These are phyloP conservation scores for Hemileccinum rubropunctum DNA, from an alignment of 768 basidiomycete species.

Conservation along the genomic window DNA sequence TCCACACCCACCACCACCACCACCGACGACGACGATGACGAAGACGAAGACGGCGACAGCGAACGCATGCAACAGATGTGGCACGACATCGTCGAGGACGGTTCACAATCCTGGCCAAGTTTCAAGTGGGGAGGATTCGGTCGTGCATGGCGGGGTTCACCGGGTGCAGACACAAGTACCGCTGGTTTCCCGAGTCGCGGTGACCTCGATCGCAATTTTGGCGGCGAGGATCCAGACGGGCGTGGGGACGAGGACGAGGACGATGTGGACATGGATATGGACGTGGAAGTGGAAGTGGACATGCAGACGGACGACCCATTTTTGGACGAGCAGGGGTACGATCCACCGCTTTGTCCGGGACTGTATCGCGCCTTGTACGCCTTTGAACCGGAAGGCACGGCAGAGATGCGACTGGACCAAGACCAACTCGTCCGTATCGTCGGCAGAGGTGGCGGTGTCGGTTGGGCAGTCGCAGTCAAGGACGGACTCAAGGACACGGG, in stretches of 20 bases:
- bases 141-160: constrained; percentile 34
- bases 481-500: constrained; percentile 34
- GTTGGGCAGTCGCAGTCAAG: constrained; percentile 73
- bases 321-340: constrained; percentile 20
- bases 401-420: constrained; percentile 79
- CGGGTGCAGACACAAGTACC: too few relatives aligned
- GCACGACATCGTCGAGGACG: constrained; percentile 28
- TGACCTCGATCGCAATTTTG: constrained; percentile 51
- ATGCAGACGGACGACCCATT: constrained; percentile 30
- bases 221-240: constrained; percentile 27
- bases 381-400: constrained; percentile 76
- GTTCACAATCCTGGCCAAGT: constrained; percentile 32
- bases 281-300: constrained; percentile 32
- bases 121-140: constrained; percentile 41
- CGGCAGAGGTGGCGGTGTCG: constrained; percentile 73
- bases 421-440: constrained; percentile 74
- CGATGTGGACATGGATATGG: constrained; percentile 6
- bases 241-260: constrained; percentile 12
- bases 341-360: constrained; percentile 55
- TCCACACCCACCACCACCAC: constrained; percentile 6
- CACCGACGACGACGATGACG: constrained; percentile 2
- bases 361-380: constrained; percentile 75
- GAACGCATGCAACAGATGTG: constrained; percentile 7
- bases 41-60: constrained; percentile 10
- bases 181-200: constrained; percentile 34